These are phyloP conservation scores for Alternaria dauci DNA, from an alignment of 2,329 filamentous ascomycete species.

Conservation along the genomic window DNA sequence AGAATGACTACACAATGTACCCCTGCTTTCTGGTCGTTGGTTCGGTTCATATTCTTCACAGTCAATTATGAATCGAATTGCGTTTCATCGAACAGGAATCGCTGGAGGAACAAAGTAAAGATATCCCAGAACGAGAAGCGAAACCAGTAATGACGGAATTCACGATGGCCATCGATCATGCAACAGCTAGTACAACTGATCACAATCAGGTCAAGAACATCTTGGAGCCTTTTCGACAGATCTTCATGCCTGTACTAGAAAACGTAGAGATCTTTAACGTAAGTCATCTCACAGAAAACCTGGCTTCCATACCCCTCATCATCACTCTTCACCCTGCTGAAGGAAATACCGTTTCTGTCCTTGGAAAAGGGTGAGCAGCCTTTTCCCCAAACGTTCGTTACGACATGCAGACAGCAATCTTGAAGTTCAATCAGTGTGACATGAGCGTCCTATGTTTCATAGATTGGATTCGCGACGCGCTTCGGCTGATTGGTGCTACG, in stretches of 20 bases:
- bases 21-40: neutral
- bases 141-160: no score
- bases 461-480: neutral
- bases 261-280: neutral
- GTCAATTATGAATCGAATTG: neutral
- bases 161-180: neutral
- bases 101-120: neutral
- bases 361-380: neutral
- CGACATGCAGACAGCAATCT: neutral
- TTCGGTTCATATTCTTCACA: neutral
- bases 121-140: neutral
- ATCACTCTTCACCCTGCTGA: neutral
- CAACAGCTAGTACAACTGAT: neutral
- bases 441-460: neutral
- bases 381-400: neutral
- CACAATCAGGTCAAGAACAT: neutral
- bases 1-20: neutral
- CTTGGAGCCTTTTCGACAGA: neutral
- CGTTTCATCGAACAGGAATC: neutral
- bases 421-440: neutral
- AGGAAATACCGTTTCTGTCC: neutral
- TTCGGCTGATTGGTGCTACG: neutral
- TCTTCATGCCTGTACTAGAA: neutral
- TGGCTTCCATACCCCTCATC: neutral
- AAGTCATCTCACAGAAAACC: neutral